These are phyloP conservation scores for Sclerospora graminicola DNA, from an alignment of 352 stramenopile genomes.

Conservation along the genomic window DNA sequence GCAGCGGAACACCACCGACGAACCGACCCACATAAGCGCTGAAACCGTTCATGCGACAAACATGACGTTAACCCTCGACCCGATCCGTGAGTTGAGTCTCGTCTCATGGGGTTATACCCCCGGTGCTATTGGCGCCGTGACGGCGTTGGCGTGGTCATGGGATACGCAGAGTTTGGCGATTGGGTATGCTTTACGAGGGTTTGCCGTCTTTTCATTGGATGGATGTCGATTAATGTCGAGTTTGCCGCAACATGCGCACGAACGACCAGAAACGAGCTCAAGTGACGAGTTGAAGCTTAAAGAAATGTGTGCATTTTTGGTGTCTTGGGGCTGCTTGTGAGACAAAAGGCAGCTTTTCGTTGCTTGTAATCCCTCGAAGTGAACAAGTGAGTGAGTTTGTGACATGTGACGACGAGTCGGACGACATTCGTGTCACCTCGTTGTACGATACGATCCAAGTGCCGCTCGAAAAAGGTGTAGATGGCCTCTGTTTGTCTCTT, in stretches of 20 bases:
- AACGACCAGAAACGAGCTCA: constrained; percentile 15
- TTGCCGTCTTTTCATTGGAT: constrained; percentile 71
- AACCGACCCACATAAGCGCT: background rate
- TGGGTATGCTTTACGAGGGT: constrained; percentile 62
- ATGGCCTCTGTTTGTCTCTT: constrained; percentile 72
- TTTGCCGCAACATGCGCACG: constrained; percentile 67
- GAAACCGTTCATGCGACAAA: too few relatives aligned
- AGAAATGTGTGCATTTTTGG: constrained; percentile 52
- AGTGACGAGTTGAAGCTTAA: constrained; percentile 20
- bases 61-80: constrained; percentile 30
- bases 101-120: constrained; percentile 47
- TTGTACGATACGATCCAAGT: constrained; percentile 42
- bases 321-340: constrained; percentile 52
- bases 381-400: constrained; percentile 29
- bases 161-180: constrained; percentile 50
- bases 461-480: constrained; percentile 39
- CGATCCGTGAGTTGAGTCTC: constrained; percentile 54
- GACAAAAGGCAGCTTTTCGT: constrained; percentile 44
- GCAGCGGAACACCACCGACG: constrained; percentile 2
- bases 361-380: constrained; percentile 52
- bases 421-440: constrained; percentile 10
- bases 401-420: constrained; percentile 9
- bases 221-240: constrained; percentile 77
- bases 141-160: constrained; percentile 52
- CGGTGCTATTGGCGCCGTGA: constrained; percentile 47